Evolutionary conservation across 106 monocot genomes (phyloP).

Genomic region (Allium cepa): DNA sequence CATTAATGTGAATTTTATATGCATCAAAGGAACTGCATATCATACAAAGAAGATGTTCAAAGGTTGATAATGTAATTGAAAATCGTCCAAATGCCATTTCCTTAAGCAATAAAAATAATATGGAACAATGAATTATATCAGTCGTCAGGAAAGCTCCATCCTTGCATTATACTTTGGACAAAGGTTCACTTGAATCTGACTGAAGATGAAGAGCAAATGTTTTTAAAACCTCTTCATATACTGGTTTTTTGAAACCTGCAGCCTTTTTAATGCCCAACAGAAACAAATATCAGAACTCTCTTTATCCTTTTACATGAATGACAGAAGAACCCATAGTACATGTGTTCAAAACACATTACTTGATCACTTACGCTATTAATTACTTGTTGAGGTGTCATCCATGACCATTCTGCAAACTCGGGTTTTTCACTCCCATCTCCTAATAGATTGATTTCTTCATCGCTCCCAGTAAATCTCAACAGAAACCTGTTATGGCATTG

Average conservation of each 20-base stretch:
- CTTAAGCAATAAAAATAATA: too few species aligned
- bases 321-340: too few species aligned
- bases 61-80: too few species aligned
- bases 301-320: too few species aligned
- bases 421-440: conserved; percentile 84
- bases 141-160: too few species aligned
- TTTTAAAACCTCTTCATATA: conserved; percentile 13
- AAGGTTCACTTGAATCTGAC: conserved; percentile 4
- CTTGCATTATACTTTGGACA: too few species aligned
- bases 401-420: conserved; percentile 87
- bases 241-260: conserved; percentile 9
- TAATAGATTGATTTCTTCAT: conserved; percentile 77
- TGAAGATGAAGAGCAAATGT: conserved; percentile 6
- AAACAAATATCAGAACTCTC: neutral
- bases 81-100: too few species aligned
- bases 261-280: neutral
- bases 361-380: conserved; percentile 45
- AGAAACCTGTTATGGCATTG: conserved; percentile 54
- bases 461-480: conserved; percentile 72
- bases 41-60: too few species aligned
- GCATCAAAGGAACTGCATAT: too few species aligned
- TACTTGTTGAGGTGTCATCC: conserved; percentile 77
- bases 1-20: too few species aligned
- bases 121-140: too few species aligned
- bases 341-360: neutral